These are phyloP conservation scores for Pluteus cervinus DNA, from an alignment of 768 basidiomycete species.

Conservation along the genomic window DNA sequence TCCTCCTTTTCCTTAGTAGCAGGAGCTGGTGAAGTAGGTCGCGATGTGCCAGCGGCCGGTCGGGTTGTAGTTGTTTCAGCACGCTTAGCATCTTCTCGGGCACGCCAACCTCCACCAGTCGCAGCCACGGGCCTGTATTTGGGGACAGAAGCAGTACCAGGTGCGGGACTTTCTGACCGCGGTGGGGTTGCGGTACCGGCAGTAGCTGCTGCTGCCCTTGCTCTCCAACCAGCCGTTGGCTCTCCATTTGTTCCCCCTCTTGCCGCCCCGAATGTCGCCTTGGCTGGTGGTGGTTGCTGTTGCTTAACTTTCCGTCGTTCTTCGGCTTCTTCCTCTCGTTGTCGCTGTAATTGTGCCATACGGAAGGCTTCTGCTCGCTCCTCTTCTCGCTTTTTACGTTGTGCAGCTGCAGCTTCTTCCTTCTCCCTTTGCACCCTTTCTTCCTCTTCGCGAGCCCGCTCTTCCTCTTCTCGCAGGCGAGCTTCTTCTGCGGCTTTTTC, in stretches of 20 bases:
- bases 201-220: constrained; percentile 19
- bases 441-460: constrained; percentile 36
- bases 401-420: constrained; percentile 47
- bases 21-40: constrained; percentile 28
- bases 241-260: constrained; percentile 1
- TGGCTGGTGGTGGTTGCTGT: neutral
- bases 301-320: constrained; percentile 25
- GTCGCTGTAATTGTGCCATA: constrained; percentile 49
- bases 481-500: constrained; percentile 54
- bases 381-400: constrained; percentile 46
- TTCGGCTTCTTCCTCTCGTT: constrained; percentile 71
- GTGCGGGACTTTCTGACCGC: constrained; percentile 52
- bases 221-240: constrained; percentile 17
- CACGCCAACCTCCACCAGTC: constrained; percentile 54
- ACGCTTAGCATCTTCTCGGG: constrained; percentile 42
- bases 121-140: constrained; percentile 41
- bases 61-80: constrained; percentile 23
- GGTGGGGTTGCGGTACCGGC: constrained; percentile 32
- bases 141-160: constrained; percentile 28
- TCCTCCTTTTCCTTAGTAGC: constrained; percentile 39
- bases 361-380: constrained; percentile 48
- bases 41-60: constrained; percentile 11
- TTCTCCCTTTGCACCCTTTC: constrained; percentile 56
- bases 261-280: neutral
- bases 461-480: constrained; percentile 40